Evolutionary conservation across 495 filamentous ascomycete species (phyloP).

Genomic region (Stereocaulon alpinum): DNA sequence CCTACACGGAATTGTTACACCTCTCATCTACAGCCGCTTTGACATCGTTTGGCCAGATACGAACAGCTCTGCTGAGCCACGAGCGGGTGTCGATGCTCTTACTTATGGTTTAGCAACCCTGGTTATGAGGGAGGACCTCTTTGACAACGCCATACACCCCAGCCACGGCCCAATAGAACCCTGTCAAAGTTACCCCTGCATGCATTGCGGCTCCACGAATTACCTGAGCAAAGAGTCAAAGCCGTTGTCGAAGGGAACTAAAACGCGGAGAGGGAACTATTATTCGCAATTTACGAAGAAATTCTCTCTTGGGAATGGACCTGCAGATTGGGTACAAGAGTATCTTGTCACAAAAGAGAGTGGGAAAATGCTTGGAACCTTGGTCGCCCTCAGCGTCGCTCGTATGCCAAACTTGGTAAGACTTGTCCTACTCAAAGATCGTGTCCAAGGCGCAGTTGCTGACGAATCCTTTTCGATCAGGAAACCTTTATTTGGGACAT

Average conservation of each 20-base stretch:
- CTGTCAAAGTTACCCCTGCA: constrained; percentile 22
- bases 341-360: constrained; percentile 82
- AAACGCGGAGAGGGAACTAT: constrained; percentile 54
- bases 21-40: constrained; percentile 84
- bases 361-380: constrained; percentile 86
- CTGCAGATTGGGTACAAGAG: constrained; percentile 69
- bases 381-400: constrained; percentile 75
- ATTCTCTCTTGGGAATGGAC: constrained; percentile 86
- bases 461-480: background rate
- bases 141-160: constrained; percentile 32
- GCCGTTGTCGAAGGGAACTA: constrained; percentile 13
- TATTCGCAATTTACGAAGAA: constrained; percentile 80
- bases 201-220: constrained; percentile 30
- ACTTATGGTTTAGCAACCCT: constrained; percentile 85
- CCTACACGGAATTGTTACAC: constrained; percentile 71
- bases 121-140: constrained; percentile 67
- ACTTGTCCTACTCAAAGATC: background rate
- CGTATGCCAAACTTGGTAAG: constrained; percentile 66
- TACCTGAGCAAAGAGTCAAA: constrained; percentile 17
- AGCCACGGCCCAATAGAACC: constrained; percentile 1
- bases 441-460: background rate
- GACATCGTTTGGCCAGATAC: constrained; percentile 91
- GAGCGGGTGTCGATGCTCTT: constrained; percentile 76
- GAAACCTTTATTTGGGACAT: constrained; percentile 95
- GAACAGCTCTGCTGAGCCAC: constrained; percentile 48